Percentiles rank a stretch among this genome's conserved stretches.
These are phyloP conservation scores for Cinnamomum micranthum DNA, from an alignment of 164 flowering plant genomes.

Conservation along the genomic window DNA sequence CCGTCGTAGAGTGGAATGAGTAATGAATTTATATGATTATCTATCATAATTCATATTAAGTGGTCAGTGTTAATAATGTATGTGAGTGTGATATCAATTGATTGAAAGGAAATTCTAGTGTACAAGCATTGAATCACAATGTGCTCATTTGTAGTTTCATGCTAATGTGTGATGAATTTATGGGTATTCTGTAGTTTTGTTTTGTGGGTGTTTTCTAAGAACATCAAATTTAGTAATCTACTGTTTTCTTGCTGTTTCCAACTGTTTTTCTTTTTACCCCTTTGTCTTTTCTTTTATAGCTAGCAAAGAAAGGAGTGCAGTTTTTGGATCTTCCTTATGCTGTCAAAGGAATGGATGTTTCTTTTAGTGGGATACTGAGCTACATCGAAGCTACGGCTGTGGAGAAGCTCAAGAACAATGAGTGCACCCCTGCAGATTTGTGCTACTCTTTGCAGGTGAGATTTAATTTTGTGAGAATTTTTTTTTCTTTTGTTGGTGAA, in stretches of 20 bases:
- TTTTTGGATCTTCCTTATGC: constrained; percentile 90
- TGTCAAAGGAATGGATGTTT: constrained; percentile 98
- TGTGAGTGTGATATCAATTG: too few species aligned
- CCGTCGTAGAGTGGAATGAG: too few species aligned
- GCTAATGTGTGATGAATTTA: too few species aligned
- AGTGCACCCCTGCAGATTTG: constrained; percentile 97
- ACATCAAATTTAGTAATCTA: background rate
- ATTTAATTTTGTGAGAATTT: background rate
- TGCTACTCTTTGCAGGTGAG: constrained; percentile 91
- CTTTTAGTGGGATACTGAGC: constrained; percentile 94
- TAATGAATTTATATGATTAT: too few species aligned
- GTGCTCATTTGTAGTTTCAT: too few species aligned
- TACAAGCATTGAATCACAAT: too few species aligned
- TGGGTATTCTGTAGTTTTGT: too few species aligned
- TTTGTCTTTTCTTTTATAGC: constrained; percentile 33
- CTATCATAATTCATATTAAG: too few species aligned
- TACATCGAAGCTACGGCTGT: constrained; percentile 83
- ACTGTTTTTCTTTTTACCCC: background rate
- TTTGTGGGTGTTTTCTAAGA: too few species aligned
- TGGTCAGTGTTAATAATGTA: too few species aligned
- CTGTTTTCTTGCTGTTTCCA: background rate
- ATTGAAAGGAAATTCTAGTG: too few species aligned
- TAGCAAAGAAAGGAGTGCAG: constrained; percentile 85
- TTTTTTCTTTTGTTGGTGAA: too few species aligned
- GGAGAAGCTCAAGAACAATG: constrained; percentile 82